These are phyloP conservation scores for Rhodotorula sp. DNA, from an alignment of 1,284 basidiomycete genomes.

Conservation along the genomic window DNA sequence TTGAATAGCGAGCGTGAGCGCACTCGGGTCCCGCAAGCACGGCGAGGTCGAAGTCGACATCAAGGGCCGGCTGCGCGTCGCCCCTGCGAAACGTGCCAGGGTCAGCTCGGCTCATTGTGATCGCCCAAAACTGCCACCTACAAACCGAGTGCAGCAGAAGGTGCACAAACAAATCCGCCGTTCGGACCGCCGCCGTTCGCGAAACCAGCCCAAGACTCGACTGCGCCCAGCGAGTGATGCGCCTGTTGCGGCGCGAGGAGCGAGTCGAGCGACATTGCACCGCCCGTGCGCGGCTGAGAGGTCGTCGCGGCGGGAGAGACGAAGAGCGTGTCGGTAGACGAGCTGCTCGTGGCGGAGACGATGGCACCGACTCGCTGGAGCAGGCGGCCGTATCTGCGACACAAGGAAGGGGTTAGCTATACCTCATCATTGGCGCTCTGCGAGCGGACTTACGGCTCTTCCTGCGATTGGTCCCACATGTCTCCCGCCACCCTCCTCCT, in stretches of 20 bases:
- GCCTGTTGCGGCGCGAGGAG: not conserved
- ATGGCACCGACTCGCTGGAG: slow-evolving; percentile 20
- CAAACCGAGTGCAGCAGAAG: not conserved
- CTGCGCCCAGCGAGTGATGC: not conserved
- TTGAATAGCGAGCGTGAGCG: not conserved
- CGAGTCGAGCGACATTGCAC: not conserved
- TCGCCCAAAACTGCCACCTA: not conserved
- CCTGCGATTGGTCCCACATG: not conserved
- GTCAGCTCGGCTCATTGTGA: not conserved
- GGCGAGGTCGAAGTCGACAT: slow-evolving; percentile 17
- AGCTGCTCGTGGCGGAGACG: not conserved
- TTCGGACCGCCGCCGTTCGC: not conserved
- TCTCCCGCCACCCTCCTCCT: slow-evolving; percentile 7
- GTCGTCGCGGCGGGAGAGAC: slow-evolving; percentile 7
- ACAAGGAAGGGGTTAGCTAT: not conserved
- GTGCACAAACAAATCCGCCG: not conserved
- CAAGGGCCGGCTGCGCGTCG: not conserved
- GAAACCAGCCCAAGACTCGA: not conserved
- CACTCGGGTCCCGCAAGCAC: slow-evolving; percentile 24
- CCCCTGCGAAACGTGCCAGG: not conserved
- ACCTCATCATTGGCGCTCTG: no score
- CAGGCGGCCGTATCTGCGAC: slow-evolving; percentile 17
- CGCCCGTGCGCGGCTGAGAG: not conserved
- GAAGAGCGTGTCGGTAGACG: not conserved
- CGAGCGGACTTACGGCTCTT: slow-evolving; percentile 6